Base-by-base conservation (phyloP, 192 early-diverging fungal species). In the Obelidium mucronatum region DNA sequence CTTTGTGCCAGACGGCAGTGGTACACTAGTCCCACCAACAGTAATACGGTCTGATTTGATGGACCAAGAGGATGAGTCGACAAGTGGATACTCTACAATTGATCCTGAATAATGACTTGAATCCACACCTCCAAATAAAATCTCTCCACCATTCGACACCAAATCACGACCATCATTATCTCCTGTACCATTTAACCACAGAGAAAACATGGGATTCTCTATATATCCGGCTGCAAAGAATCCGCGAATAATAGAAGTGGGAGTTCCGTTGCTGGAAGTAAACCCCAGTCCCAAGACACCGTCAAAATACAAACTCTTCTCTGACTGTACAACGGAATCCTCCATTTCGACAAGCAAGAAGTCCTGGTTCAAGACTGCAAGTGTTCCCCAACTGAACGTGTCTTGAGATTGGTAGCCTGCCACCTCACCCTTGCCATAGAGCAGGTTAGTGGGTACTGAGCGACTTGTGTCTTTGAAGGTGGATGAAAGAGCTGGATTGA, bases 61-160 rank as follows among this genome's bases (percentile, higher is more conserved):
- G 8, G 11, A 6, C 44, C 44, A 48, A 52, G 15, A 17, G 24
- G 6, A 60, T 33, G 48, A 8, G 44, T 48, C 44, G 19, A 48
- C 19, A 11, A 69, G 42, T 30, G 39, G 17, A 44, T 52, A 69
- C 11, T 11, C 17, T 13, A 26, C 30, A 17, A 69, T 26, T 19
- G 13, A 2, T 17, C 67, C 67, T n/a, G 39, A 26, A n/a, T 69
- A 69, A 28, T 24, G 28, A 5, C 42, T 26, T 28, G 67, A 17
- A 36, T 69, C 67, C 28, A 54, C 28, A 36, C 48, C 67, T 15
- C 67, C 67, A 53, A 69, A 53, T 5, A 69, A 8, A 30, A 69
- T 44, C n/a, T 69, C 48, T 44, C 67, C 67, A 3, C 40, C 40
- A 52, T 30, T 30, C 35, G 30, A 5, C 1, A 26, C 11, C 40